Evolutionary conservation across 495 filamentous ascomycete genomes (phyloP).

Genomic region (Neurospora discreta): DNA sequence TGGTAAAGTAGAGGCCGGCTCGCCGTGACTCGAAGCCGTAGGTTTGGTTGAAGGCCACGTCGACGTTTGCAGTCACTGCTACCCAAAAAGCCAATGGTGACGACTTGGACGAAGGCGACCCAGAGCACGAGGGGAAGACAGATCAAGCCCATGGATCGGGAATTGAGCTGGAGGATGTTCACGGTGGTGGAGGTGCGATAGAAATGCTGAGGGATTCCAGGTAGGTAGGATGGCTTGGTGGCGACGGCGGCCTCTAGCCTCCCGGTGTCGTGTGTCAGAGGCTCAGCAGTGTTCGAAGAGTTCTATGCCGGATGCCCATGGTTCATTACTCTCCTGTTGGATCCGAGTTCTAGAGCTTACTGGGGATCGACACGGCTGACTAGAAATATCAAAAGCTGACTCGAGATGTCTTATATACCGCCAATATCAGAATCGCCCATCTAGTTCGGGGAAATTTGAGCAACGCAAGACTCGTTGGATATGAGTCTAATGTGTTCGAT

Average conservation of each 20-base stretch:
- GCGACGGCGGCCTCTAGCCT: background rate
- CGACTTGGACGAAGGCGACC: constrained; percentile 36
- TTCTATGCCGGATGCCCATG: background rate
- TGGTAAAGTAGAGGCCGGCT: constrained; percentile 38
- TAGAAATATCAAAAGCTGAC: background rate
- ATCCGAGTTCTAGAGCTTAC: constrained; percentile 6
- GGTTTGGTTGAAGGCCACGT: constrained; percentile 29
- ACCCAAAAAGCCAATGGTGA: constrained; percentile 43
- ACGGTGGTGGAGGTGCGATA: constrained; percentile 30
- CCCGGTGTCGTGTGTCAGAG: background rate
- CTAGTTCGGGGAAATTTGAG: background rate
- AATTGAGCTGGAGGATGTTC: constrained; percentile 32
- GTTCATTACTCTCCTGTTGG: background rate
- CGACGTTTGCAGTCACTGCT: constrained; percentile 41
- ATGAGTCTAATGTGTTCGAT: background rate
- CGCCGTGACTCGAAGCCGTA: constrained; percentile 40
- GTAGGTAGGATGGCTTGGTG: constrained; percentile 22
- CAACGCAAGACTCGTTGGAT: background rate
- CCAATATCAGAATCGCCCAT: background rate
- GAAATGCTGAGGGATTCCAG: constrained; percentile 28
- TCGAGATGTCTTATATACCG: background rate
- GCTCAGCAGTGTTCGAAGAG: background rate
- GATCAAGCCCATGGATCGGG: constrained; percentile 37
- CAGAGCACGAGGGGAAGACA: constrained; percentile 40
- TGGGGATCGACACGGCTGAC: background rate